These are phyloP conservation scores for Orbilia quercus DNA, from an alignment of 2,329 filamentous ascomycete genomes.

Conservation along the genomic window DNA sequence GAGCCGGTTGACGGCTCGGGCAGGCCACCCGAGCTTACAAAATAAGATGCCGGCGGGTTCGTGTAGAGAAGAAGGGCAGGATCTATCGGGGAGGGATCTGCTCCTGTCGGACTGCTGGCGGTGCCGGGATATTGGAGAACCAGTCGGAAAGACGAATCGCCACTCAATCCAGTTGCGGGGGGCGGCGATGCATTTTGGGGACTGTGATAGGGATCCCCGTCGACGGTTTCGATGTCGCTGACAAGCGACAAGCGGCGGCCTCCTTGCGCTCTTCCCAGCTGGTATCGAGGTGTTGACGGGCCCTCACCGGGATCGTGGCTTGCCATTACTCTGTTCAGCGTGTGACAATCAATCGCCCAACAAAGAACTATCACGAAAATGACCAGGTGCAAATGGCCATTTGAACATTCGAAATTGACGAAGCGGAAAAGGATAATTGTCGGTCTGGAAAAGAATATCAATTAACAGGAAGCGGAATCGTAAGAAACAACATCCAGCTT, in stretches of 20 bases:
- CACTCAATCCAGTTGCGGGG: conserved; percentile 9
- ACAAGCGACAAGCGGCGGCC: conserved; percentile 39
- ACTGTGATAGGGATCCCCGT: conserved; percentile 30
- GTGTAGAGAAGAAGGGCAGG: background rate
- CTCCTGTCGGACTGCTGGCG: conserved; percentile 19
- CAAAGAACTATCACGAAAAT: conserved; percentile 13
- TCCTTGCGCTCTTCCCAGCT: conserved; percentile 24
- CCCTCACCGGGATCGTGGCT: conserved; percentile 29
- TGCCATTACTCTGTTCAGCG: conserved; percentile 20
- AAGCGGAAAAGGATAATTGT: background rate
- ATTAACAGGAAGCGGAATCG: background rate
- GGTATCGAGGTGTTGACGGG: conserved; percentile 38
- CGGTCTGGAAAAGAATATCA: background rate
- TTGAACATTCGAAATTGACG: conserved; percentile 27
- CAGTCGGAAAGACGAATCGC: conserved; percentile 19
- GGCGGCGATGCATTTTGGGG: conserved; percentile 23
- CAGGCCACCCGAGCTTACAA: conserved; percentile 30
- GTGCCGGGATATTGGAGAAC: conserved; percentile 24
- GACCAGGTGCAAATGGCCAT: conserved; percentile 28
- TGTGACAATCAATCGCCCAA: conserved; percentile 20
- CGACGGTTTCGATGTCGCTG: conserved; percentile 44
- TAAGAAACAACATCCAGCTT: conserved; percentile 4
- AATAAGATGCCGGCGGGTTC: conserved; percentile 1
- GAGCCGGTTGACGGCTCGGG: conserved; percentile 33
- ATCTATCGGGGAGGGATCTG: conserved; percentile 6